Conservation (phyloP, 176 grass and related monocot species). For the Bonia amplexicaulis region DNA sequence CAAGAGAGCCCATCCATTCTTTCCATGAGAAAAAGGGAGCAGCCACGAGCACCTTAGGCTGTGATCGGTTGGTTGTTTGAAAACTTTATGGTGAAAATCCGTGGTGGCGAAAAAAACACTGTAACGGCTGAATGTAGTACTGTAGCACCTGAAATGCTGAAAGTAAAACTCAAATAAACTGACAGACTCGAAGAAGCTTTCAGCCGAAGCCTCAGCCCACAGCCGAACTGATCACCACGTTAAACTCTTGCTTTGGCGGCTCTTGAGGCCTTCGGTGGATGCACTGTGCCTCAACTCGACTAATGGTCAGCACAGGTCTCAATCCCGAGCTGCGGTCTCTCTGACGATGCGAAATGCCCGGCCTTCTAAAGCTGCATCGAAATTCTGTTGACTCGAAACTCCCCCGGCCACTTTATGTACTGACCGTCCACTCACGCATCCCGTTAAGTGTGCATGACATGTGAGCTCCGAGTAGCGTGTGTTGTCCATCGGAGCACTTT, state of each 20-base stretch:
- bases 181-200: too few relatives aligned
- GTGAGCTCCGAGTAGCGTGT: background rate
- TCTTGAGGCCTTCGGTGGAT: background rate
- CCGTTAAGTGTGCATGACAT: background rate
- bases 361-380: constrained; percentile 26
- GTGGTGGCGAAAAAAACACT: too few relatives aligned
- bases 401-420: background rate
- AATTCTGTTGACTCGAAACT: background rate
- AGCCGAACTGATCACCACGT: too few relatives aligned
- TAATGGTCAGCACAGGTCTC: constrained; percentile 20
- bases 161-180: too few relatives aligned
- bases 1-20: constrained; percentile 3
- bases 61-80: too few relatives aligned
- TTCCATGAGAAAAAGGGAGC: constrained; percentile 19
- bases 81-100: too few relatives aligned
- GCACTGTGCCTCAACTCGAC: background rate
- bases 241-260: background rate
- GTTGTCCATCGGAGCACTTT: background rate
- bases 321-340: constrained; percentile 28
- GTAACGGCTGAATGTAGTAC: too few relatives aligned
- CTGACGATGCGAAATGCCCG: background rate
- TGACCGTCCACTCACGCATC: background rate
- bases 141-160: too few relatives aligned
- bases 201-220: too few relatives aligned
- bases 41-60: background rate